These are phyloP conservation scores for Kodamaea derodonti DNA, from an alignment of 1,139 yeast genomes.

Conservation along the genomic window DNA sequence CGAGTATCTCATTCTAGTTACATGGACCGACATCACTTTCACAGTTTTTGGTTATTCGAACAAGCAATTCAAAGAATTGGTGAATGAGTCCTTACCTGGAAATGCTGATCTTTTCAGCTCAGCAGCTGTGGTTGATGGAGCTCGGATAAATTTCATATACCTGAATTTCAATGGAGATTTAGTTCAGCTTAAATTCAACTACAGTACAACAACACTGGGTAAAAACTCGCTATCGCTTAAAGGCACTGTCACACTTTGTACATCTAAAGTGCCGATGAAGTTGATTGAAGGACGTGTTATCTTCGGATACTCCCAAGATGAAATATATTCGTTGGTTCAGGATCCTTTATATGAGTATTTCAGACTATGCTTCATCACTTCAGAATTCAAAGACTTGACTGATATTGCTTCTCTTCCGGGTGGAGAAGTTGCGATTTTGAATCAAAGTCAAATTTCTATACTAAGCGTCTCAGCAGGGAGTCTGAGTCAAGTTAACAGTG, in stretches of 20 bases:
- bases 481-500: not conserved
- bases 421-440: not conserved
- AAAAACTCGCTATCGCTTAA: not conserved
- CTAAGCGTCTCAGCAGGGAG: not conserved
- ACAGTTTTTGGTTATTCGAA: constrained; percentile 1
- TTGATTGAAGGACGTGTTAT: not conserved
- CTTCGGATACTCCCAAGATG: constrained; percentile 2
- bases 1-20: not conserved
- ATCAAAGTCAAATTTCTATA: not conserved
- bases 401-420: constrained; percentile 1
- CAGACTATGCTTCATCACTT: constrained; percentile 2
- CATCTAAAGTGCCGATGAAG: constrained; percentile 3
- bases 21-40: constrained; percentile 4
- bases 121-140: not conserved
- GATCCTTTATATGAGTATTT: constrained; percentile 6
- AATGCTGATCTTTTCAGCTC: constrained; percentile 4
- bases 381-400: constrained; percentile 1
- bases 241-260: constrained; percentile 4
- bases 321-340: constrained; percentile 2
- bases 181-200: constrained; percentile 4
- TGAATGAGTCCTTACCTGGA: constrained; percentile 1
- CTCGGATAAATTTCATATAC: constrained; percentile 1
- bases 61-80: not conserved
- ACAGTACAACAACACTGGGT: not conserved
- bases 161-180: constrained; percentile 6